Base-by-base conservation (phyloP, 805 yeast species). In the Monosporozyma aerobia region DNA sequence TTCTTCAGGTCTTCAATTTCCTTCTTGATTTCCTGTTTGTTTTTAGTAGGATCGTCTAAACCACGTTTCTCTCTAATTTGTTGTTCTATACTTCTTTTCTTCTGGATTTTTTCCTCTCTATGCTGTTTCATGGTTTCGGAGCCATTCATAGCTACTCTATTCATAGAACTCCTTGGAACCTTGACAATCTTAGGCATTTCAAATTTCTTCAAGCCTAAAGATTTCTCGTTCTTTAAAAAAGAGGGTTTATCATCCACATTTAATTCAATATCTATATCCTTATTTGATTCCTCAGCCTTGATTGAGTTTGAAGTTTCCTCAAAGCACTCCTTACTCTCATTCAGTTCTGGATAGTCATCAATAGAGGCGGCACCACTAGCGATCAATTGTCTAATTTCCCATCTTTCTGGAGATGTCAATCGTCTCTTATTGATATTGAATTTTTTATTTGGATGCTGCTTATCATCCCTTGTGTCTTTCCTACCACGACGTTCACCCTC, bases 331-430 rank as follows among this genome's bases (percentile, higher is more conserved):
- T 48, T 30, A 6, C 68, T 72, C 30, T 73, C 78, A 46, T 72
- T 72, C 2, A 83, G 62, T 51, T 82, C 90, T 1, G 90, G 90
- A 61, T 82, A 82, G 56, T 84, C 90, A 2, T 79, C 75, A 1
- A 84, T 78, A 5, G 81, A 73, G 0, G 81, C 79, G 0, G 80
- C 90, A 2, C 95, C 95, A 5, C 92, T 79, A 0, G 92, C 83
- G 27, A 85, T 86, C 46, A 90, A 70, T 63, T 90, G 97, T 35
- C 86, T 74, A 50, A 87, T 76, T 63, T 92, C 97, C 96, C 97
- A 90, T 52, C 89, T 69, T 67, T 90, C 98, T 0, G 95, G 95
- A 0, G 95, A 85, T 0, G 95, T 84, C 37, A 84, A 65, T 50
- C 87, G 74, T 55, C 75, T 69, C 55, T 68, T 72, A 7, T 53